Evolutionary conservation across 139 green algal genomes (phyloP), one percentile per base, ranked within the genome.

Genomic region (Chlorella ohadii): DNA sequence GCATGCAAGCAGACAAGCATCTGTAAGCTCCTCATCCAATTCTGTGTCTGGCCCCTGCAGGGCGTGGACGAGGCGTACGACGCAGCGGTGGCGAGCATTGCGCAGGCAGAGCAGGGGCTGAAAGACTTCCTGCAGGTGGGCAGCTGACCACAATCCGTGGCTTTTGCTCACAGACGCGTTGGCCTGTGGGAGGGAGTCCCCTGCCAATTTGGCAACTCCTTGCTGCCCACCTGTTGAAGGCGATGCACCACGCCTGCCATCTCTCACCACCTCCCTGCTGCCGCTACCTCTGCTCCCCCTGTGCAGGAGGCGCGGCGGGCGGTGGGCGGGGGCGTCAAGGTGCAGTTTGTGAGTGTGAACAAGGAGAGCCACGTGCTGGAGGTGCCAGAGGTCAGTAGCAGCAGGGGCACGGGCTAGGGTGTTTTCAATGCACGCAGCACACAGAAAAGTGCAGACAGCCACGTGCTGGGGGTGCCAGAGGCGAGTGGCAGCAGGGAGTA

Each of bases 361-460:
- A 99, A 98, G 87, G 94, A 99, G 55, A 91, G 74, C 68, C 92
- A 98, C 85, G 85, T 98, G 79, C 64, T 99, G 13, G 76, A 82
- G 76, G 57, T 82, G 76, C 76, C 76, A n/a, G 76, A 82, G 76
- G 76, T 82, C 34, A 13, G 51, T 9, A 51, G 9, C n/a, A n/a
- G n/a, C n/a, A n/a, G n/a, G n/a, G n/a, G n/a, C n/a, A n/a, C n/a
- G n/a, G n/a, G n/a, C n/a, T n/a, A 38, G 17, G 9, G 28, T 71
- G 11, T 71, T 17, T n/a, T n/a, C n/a, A n/a, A n/a, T n/a, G n/a
- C n/a, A n/a, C n/a, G n/a, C n/a, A n/a, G n/a, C n/a, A n/a, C n/a
- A n/a, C n/a, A n/a, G n/a, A n/a, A n/a, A n/a, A n/a, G n/a, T n/a
- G n/a, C n/a, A n/a, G n/a, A n/a, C 41, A 89, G 75, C 66, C 92